Evolutionary conservation across 768 basidiomycete species (phyloP), one percentile per base, ranked within the genome.

Genomic region (Cystobasidium tubakii): DNA sequence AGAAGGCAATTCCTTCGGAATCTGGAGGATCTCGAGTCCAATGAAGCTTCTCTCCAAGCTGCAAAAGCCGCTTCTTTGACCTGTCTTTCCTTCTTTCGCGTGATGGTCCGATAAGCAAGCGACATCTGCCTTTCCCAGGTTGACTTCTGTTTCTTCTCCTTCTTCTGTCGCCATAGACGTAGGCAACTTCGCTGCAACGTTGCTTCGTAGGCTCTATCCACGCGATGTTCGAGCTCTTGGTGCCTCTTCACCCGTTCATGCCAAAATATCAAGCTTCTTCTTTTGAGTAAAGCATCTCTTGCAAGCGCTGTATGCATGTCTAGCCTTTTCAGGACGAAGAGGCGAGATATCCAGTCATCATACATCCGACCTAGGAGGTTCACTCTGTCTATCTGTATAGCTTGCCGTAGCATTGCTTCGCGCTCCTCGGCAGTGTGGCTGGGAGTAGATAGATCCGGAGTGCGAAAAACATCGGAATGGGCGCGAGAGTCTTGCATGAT

Each of bases 101-200:
- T 39, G 42, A 74, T 29, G 1, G 27, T 29, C 12, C 36, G 21
- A 34, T 57, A 57, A 19, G 73, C 66, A 31, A 29, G n/a, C 13
- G 46, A 29, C 57, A 74, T 69, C 54, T 69, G 23, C n/a, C 21
- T 33, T 31, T 74, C 73, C 54, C 66, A 69, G 33, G 25, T 33
- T 39, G 25, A 34, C 66, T 44, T 25, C 42, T 55, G 39, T 7
- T 39, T 31, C 21, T 65, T 36, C 31, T 34, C 39, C 12, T 46
- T 27, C 44, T 21, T 34, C 9, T 27, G 44, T 33, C n/a, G 34
- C 73, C 73, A 73, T 9, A 34, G 31, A 34, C 23, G 25, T 2
- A 50, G 31, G 21, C 34, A 31, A 9, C 55, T 69, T n/a, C 73
- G 46, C 19, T 27, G 23, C 3, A 69, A 13, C 2, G 25, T 43